Evolutionary conservation across 2,329 filamentous ascomycete genomes (phyloP), one percentile per base, ranked within the genome.

Genomic region (Xylaria sp.): DNA sequence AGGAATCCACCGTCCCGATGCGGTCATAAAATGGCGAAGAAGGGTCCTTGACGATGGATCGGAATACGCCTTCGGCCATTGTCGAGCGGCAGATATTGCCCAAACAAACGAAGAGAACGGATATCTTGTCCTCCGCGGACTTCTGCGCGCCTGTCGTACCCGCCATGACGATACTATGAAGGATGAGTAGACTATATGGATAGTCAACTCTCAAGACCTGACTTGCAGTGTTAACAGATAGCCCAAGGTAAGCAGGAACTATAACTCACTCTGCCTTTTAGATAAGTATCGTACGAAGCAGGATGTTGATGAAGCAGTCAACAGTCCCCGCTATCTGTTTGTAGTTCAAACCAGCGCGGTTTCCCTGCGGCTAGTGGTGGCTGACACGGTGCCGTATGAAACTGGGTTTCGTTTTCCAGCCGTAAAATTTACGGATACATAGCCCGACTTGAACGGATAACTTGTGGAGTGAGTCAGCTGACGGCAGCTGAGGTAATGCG

Each of bases 61-160:
- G 85, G 77, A 99, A 97, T 65, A 96, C 90, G 54, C 90, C 94
- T 79, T 97, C 93, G 51, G 92, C 91, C 94, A 99, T 97, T 37
- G 94, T 90, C 6, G 92, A 96, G 62, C 83, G 81, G 73, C 92
- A 99, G 71, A 97, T 97, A 76, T 99, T 99, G 73, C 94, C 94
- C 39, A 97, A 82, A 76, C 94, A 99, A 68, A 97, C 93, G 72
- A 97, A 97, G 55, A 97, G 84, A 44, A 97, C 89, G 2, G 88
- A 92, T 57, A 90, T 71, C 60, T 69, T 73, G 11, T 56, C 60
- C 46, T 58, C 60, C 16, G 19, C 47, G 18, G 18, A 19, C 47
- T 34, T 56, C 7, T 42, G 46, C 18, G 53, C 50, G 10, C 50
- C 54, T 10, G 47, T n/a, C 70, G 67, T 19, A 35, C 46, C 46